A percentile compares a stretch with the other conserved stretches of the same genome.
These are phyloP conservation scores for Fusarium sp. DNA, from an alignment of 2,329 filamentous ascomycete species.

Conservation along the genomic window DNA sequence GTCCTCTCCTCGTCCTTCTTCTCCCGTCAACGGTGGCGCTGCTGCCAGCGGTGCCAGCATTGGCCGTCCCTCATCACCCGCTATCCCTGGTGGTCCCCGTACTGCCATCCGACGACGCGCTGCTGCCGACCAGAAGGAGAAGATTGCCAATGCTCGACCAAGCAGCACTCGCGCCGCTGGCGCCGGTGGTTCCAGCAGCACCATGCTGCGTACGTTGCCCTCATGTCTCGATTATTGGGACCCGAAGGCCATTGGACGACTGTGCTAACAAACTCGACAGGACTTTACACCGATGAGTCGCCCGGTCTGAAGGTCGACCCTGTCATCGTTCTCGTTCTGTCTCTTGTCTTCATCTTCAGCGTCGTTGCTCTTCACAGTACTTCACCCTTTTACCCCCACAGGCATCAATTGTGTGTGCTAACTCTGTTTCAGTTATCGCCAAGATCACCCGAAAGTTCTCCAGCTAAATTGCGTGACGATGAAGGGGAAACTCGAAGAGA, in stretches of 20 bases:
- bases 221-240: not conserved
- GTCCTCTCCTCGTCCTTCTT: conserved; percentile 69
- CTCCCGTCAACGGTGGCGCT: conserved; percentile 65
- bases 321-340: conserved; percentile 94
- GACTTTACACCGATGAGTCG: conserved; percentile 97
- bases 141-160: conserved; percentile 91
- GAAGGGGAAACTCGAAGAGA: conserved; percentile 1
- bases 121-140: conserved; percentile 96
- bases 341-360: conserved; percentile 97
- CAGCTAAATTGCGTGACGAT: conserved; percentile 55
- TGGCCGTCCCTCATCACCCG: conserved; percentile 84
- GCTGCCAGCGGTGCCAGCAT: conserved; percentile 74
- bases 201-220: conserved; percentile 88
- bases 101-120: conserved; percentile 95
- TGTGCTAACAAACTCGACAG: conserved; percentile 55
- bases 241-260: not conserved
- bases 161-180: conserved; percentile 93
- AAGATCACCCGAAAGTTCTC: conserved; percentile 93
- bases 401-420: conserved; percentile 24
- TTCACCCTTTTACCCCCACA: conserved; percentile 47
- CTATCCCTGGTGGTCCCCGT: conserved; percentile 91
- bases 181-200: conserved; percentile 95
- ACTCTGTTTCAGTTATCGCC: conserved; percentile 77
- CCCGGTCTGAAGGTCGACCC: conserved; percentile 98
- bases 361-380: conserved; percentile 97